A percentile compares a stretch with the other conserved stretches of the same genome.
Conservation (phyloP, 371 early-diverging fungal genomes). For the Rhizopus arrhizus region DNA sequence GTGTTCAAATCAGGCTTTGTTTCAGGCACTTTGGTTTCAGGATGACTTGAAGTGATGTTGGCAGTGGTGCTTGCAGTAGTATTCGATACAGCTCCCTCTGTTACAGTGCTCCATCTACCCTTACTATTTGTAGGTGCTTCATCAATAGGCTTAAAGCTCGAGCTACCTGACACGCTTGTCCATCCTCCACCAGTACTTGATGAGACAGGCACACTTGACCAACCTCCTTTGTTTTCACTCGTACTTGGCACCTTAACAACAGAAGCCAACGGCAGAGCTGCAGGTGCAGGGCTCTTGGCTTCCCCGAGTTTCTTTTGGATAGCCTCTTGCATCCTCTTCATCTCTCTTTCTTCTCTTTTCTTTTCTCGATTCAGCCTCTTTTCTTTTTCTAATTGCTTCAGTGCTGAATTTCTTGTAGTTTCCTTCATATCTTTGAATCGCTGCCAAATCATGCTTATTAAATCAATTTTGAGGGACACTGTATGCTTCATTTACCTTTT, state of each 20-base stretch:
- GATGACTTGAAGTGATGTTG: background rate
- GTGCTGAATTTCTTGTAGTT: slow-evolving; percentile 43
- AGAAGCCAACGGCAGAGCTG: background rate
- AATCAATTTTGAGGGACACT: background rate
- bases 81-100: background rate
- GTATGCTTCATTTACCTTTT: slow-evolving; percentile 47
- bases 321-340: slow-evolving; percentile 69
- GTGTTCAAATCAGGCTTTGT: background rate
- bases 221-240: background rate
- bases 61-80: background rate
- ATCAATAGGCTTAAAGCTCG: background rate
- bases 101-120: slow-evolving; percentile 3
- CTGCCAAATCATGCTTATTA: slow-evolving; percentile 26
- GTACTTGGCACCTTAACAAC: background rate
- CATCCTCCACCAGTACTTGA: background rate
- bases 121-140: background rate
- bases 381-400: slow-evolving; percentile 41
- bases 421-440: slow-evolving; percentile 82
- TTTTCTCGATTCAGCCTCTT: slow-evolving; percentile 68
- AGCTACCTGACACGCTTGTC: background rate
- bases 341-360: slow-evolving; percentile 68
- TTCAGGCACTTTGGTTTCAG: background rate
- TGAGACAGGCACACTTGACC: background rate
- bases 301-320: slow-evolving; percentile 38
- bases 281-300: background rate